These are phyloP conservation scores for Danielozyma ontarioensis DNA, from an alignment of 805 yeast genomes.

Conservation along the genomic window DNA sequence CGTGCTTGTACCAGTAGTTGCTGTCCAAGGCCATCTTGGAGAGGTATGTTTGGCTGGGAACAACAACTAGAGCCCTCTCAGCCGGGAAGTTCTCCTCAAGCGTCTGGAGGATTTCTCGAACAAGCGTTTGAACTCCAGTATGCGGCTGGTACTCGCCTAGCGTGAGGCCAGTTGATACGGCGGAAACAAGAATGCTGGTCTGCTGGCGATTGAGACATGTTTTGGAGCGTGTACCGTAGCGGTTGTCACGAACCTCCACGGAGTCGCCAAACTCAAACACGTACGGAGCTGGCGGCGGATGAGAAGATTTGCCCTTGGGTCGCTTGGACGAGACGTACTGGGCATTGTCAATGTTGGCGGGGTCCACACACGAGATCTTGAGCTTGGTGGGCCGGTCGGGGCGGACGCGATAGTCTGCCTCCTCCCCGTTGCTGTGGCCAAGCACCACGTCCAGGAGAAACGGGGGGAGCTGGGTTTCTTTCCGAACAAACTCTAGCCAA, in stretches of 20 bases:
- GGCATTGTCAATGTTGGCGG: background rate
- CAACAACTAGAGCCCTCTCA: background rate
- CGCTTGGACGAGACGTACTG: background rate
- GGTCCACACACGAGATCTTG: background rate
- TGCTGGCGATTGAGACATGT: background rate
- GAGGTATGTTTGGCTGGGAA: background rate
- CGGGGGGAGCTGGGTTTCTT: background rate
- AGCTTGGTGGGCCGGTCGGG: too few relatives aligned
- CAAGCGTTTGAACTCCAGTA: background rate
- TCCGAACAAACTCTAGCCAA: background rate
- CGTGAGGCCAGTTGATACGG: background rate
- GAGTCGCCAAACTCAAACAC: too few relatives aligned
- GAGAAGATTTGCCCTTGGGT: background rate
- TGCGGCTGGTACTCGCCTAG: constrained; percentile 1
- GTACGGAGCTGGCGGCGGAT: too few relatives aligned
- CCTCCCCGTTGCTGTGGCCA: background rate
- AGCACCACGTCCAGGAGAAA: background rate
- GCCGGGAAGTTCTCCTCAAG: constrained; percentile 1
- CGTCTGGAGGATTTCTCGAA: background rate
- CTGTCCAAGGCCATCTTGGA: background rate
- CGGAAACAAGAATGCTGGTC: background rate
- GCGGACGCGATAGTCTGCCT: background rate
- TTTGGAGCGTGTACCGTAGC: too few relatives aligned
- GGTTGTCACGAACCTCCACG: too few relatives aligned
- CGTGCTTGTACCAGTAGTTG: background rate